phyloP scores from a whole-genome alignment of 2,329 filamentous ascomycete genomes.

The Penicillium sp. region DNA sequence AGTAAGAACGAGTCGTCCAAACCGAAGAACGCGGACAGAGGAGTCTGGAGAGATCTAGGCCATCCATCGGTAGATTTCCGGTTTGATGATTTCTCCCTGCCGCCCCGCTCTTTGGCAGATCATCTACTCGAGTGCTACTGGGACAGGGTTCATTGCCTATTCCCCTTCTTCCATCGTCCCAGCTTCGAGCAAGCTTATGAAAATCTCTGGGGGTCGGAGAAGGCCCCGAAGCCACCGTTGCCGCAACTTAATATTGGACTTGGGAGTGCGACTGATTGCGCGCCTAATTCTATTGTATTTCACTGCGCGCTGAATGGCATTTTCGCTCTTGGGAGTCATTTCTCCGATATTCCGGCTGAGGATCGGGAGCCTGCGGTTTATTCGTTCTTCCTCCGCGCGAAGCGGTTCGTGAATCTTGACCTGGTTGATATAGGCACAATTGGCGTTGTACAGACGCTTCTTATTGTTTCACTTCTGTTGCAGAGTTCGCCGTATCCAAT shows the following conservation, averaged over 20 bases:
- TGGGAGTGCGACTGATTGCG: slow-evolving; percentile 31
- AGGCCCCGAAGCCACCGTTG: slow-evolving; percentile 15
- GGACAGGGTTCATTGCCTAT: slow-evolving; percentile 42
- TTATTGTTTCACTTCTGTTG: slow-evolving; percentile 40
- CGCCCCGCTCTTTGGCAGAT: slow-evolving; percentile 43
- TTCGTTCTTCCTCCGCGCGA: slow-evolving; percentile 36
- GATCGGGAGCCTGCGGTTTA: slow-evolving; percentile 31
- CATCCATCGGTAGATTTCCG: slow-evolving; percentile 16
- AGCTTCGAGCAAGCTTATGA: slow-evolving; percentile 44
- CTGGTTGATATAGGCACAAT: slow-evolving; percentile 40
- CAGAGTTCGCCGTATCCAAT: slow-evolving; percentile 43
- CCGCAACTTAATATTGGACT: slow-evolving; percentile 35
- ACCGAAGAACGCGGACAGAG: slow-evolving; percentile 9
- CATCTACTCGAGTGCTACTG: slow-evolving; percentile 42
- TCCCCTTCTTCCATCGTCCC: slow-evolving; percentile 45
- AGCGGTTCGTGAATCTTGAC: slow-evolving; percentile 38
- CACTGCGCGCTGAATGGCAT: slow-evolving; percentile 44
- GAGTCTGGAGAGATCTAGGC: slow-evolving; percentile 14
- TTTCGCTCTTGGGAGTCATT: slow-evolving; percentile 44
- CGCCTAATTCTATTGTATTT: slow-evolving; percentile 39
- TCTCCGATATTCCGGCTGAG: slow-evolving; percentile 32
- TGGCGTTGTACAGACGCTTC: slow-evolving; percentile 42
- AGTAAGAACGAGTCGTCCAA: slow-evolving; percentile 6
- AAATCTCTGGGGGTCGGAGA: slow-evolving; percentile 36
- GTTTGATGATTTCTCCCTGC: slow-evolving; percentile 37